A percentile compares a stretch with the other conserved stretches of the same genome.
Evolutionary conservation across 495 filamentous ascomycete species (phyloP).

Genomic region (Lasiosphaeria hispida): DNA sequence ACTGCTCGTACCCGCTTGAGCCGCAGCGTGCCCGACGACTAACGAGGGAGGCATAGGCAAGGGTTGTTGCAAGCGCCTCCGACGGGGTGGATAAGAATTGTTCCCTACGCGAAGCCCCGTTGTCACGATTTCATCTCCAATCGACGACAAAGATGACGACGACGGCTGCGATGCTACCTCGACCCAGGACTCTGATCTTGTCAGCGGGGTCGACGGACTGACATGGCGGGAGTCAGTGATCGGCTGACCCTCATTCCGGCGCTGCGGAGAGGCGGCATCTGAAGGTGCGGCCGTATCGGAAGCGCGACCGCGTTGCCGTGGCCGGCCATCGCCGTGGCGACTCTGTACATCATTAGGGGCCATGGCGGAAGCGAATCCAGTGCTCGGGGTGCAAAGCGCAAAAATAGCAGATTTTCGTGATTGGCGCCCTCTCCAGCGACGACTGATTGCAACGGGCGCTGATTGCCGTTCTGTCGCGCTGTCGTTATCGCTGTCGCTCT

Average conservation of each 20-base stretch:
- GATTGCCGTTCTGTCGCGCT: background rate
- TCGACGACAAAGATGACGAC: constrained; percentile 83
- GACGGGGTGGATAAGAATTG: constrained; percentile 49
- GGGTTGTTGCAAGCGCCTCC: constrained; percentile 50
- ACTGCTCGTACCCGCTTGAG: constrained; percentile 65
- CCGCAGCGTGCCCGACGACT: constrained; percentile 37
- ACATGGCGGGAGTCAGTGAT: background rate
- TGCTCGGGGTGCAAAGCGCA: background rate
- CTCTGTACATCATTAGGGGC: constrained; percentile 20
- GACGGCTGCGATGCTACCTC: constrained; percentile 92
- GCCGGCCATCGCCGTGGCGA: constrained; percentile 9
- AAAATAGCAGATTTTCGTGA: background rate
- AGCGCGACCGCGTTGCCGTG: constrained; percentile 10
- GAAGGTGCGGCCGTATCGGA: constrained; percentile 13
- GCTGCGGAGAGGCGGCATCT: constrained; percentile 25
- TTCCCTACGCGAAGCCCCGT: constrained; percentile 75
- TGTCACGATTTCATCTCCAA: constrained; percentile 82
- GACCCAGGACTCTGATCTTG: constrained; percentile 87
- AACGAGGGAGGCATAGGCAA: constrained; percentile 35
- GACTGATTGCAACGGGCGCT: too few relatives aligned
- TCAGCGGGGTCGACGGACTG: constrained; percentile 24
- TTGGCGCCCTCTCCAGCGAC: background rate
- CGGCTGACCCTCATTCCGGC: constrained; percentile 37
- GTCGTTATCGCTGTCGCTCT: too few relatives aligned
- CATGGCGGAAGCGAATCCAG: constrained; percentile 10